phyloP scores from a whole-genome alignment of 225 moss, liverwort and hornwort genomes.

The Physcomitrellopsis africana region DNA sequence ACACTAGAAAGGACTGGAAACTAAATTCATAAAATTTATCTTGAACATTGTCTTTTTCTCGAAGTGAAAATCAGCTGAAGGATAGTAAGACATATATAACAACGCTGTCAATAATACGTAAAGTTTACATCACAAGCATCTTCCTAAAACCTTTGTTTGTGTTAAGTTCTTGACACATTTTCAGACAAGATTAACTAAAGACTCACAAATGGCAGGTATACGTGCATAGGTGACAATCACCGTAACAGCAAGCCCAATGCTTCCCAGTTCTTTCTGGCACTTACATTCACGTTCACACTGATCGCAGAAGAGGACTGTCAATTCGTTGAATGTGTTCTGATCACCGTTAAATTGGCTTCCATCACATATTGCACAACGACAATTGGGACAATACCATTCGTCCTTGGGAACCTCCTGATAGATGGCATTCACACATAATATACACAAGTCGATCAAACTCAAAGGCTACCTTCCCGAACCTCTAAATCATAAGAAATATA shows the following conservation, averaged over 20 bases:
- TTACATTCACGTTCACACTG: slow-evolving; percentile 98
- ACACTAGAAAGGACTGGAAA: slow-evolving; percentile 23
- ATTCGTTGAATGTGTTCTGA: slow-evolving; percentile 66
- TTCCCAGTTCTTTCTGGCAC: slow-evolving; percentile 32
- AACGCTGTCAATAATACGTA: neutral
- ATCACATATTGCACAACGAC: slow-evolving; percentile 89
- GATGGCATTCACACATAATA: slow-evolving; percentile 5
- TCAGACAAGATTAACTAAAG: neutral
- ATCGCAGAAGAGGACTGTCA: slow-evolving; percentile 81
- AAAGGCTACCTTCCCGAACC: neutral
- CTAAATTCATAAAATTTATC: neutral
- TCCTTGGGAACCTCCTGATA: slow-evolving; percentile 79
- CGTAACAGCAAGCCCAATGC: slow-evolving; percentile 17
- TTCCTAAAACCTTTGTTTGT: neutral
- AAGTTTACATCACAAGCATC: slow-evolving; percentile 14
- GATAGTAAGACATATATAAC: slow-evolving; percentile 2
- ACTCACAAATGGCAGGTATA: slow-evolving; percentile 17
- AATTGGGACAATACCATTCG: slow-evolving; percentile 97
- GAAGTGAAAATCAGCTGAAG: neutral
- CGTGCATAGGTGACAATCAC: slow-evolving; percentile 13
- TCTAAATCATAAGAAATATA: too few relatives aligned
- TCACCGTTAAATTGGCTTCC: slow-evolving; percentile 79
- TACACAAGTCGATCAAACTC: neutral
- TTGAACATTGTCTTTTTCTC: slow-evolving; percentile 1
- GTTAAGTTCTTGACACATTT: neutral